Percentiles rank a stretch among this genome's conserved stretches.
These are phyloP conservation scores for Phytophthora brassicae DNA, from an alignment of 352 stramenopile genomes.

Conservation along the genomic window DNA sequence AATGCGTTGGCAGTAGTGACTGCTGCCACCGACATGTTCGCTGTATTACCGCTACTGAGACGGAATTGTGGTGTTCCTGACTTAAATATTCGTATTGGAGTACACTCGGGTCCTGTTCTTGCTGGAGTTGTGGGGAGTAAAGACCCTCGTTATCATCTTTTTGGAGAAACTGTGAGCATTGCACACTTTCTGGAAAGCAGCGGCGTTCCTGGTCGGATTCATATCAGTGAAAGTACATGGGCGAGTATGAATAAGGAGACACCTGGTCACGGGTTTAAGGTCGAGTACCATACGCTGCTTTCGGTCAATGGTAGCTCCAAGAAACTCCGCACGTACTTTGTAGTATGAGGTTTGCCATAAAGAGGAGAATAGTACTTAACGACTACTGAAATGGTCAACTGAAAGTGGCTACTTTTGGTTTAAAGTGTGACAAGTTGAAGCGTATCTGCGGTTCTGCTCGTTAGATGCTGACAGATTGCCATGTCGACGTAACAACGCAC, in stretches of 20 bases:
- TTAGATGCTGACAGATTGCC: too few relatives aligned
- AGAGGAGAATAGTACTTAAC: too few relatives aligned
- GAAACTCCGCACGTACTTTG: constrained; percentile 82
- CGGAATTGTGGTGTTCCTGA: constrained; percentile 76
- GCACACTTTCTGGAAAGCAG: constrained; percentile 82
- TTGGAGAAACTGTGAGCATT: constrained; percentile 85
- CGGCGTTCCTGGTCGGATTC: constrained; percentile 70
- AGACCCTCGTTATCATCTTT: constrained; percentile 85
- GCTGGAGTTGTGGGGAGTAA: constrained; percentile 84
- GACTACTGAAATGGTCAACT: constrained; percentile 5
- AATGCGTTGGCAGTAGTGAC: constrained; percentile 77
- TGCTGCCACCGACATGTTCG: constrained; percentile 78
- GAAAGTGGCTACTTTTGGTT: too few relatives aligned
- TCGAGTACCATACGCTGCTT: constrained; percentile 84
- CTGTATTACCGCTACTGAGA: constrained; percentile 51
- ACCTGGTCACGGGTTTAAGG: constrained; percentile 74
- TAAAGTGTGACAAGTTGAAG: too few relatives aligned
- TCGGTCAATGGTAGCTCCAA: constrained; percentile 72
- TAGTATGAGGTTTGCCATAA: too few relatives aligned
- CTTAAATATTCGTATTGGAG: constrained; percentile 85
- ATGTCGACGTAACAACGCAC: too few relatives aligned
- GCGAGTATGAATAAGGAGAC: constrained; percentile 83
- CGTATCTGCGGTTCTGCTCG: too few relatives aligned
- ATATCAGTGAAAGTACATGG: constrained; percentile 85
- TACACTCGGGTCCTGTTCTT: constrained; percentile 82